phyloP scores from a whole-genome alignment of 768 basidiomycete species.

The Leccinum disarticulatum region DNA sequence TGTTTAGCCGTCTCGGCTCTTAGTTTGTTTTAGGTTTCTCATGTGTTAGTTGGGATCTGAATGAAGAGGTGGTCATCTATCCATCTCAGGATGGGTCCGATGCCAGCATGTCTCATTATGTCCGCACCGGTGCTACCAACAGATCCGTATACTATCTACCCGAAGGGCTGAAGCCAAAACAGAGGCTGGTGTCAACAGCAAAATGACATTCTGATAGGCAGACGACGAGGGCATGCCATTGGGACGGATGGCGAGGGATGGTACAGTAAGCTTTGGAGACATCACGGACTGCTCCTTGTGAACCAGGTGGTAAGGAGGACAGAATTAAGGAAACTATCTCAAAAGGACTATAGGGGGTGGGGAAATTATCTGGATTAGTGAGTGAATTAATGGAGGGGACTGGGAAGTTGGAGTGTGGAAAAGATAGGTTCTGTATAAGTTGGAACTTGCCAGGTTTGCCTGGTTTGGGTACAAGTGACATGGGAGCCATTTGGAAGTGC shows the following conservation, averaged over 20 bases:
- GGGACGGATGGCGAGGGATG: constrained; percentile 29
- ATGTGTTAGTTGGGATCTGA: too few relatives aligned
- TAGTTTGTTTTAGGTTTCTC: too few relatives aligned
- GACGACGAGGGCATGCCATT: constrained; percentile 33
- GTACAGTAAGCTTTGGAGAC: constrained; percentile 11
- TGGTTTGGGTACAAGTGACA: not conserved
- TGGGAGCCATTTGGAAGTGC: not conserved
- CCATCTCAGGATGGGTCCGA: too few relatives aligned
- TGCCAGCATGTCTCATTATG: too few relatives aligned
- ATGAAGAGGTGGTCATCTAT: too few relatives aligned
- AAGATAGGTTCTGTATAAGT: not conserved
- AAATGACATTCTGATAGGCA: too few relatives aligned
- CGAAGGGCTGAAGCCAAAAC: too few relatives aligned
- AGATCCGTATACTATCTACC: too few relatives aligned
- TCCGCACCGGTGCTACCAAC: too few relatives aligned
- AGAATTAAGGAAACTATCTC: not conserved
- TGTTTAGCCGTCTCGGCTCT: too few relatives aligned
- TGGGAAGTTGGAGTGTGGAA: not conserved
- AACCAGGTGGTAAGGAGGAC: not conserved
- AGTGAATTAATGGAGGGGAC: not conserved
- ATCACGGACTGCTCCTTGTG: not conserved
- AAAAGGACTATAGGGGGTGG: not conserved
- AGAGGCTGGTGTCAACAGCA: too few relatives aligned
- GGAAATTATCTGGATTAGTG: not conserved
- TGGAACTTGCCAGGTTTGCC: not conserved